Base-by-base conservation (phyloP, 208 protist species). In the Vickermania spadyakhi region DNA sequence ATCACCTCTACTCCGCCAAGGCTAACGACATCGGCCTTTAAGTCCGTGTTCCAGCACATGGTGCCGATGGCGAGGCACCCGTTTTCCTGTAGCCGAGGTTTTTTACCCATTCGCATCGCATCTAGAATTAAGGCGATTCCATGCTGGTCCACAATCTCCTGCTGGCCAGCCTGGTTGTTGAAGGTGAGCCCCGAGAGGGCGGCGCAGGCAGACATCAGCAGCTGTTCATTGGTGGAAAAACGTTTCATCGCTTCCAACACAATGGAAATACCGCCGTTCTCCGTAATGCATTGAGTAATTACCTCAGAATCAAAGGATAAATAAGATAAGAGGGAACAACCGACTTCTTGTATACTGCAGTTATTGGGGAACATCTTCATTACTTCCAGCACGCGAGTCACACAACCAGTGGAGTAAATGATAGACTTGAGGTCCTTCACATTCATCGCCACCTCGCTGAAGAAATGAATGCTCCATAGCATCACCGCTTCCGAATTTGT, bases 41-140 rank as follows among this genome's bases (percentile, higher is more conserved):
- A 73, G 52, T 94, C 85, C 63, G 70, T 84, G 70, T 93, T 94
- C 87, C 90, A 96, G 72, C 86, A 93, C 84, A 96, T 91, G 45
- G 90, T 94, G 53, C 90, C 90, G 52, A 96, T 81, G 0, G 80
- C 84, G 22, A 96, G 69, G 72, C 86, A 94, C 13, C 81, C 81
- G 60, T 92, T 93, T 55, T 96, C 86, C 58, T 93, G 82, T 51
- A 96, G 62, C 22, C 84, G 75, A 18, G 89, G 70, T 58, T 86
- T 88, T 66, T 75, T 87, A 41, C 82, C 84, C 3, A 57, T 51
- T 7, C 81, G 70, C 90, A 96, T 94, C 28, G 82, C 81, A 53
- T 91, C 78, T 49, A 93, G 53, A 56, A 96, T 91, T 53, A 76
- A 73, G 28, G 68, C 72, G 14, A 94, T 83, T 7, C 81, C 90